Evolutionary conservation across 129 eudicot genomes (phyloP).

Genomic region (Lonicera japonica): DNA sequence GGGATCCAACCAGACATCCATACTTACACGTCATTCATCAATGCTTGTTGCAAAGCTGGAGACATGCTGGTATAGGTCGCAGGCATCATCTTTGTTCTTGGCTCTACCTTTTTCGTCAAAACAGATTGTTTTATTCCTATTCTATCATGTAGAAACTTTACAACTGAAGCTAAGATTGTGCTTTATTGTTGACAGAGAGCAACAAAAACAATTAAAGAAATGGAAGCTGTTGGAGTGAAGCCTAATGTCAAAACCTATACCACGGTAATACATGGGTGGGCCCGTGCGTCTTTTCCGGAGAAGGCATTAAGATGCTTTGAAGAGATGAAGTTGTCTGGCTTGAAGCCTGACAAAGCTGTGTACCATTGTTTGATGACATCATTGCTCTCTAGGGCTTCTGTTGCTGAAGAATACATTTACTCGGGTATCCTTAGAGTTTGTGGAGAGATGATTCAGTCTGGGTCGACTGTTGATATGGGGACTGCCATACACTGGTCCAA

Average conservation of each 20-base stretch:
- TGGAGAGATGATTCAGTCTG: slow-evolving; percentile 67
- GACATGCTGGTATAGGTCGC: slow-evolving; percentile 60
- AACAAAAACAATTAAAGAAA: slow-evolving; percentile 59
- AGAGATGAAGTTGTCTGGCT: slow-evolving; percentile 63
- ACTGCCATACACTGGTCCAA: slow-evolving; percentile 95
- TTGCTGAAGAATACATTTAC: slow-evolving; percentile 74
- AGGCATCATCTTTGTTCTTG: neutral
- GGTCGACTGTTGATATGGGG: slow-evolving; percentile 78
- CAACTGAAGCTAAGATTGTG: neutral
- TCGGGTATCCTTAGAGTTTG: slow-evolving; percentile 54
- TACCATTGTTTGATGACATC: slow-evolving; percentile 96
- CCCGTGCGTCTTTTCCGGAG: slow-evolving; percentile 88
- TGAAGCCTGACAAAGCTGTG: slow-evolving; percentile 84
- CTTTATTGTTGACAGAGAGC: slow-evolving; percentile 58
- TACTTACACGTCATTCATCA: slow-evolving; percentile 87
- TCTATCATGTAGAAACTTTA: no score
- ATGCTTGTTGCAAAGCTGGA: slow-evolving; percentile 98
- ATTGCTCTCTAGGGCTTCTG: slow-evolving; percentile 68
- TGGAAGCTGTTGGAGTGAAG: slow-evolving; percentile 73
- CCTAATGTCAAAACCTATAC: slow-evolving; percentile 87
- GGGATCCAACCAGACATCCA: slow-evolving; percentile 94
- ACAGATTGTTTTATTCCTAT: no score
- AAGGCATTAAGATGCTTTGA: slow-evolving; percentile 82
- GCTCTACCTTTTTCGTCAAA: neutral
- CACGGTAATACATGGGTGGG: slow-evolving; percentile 86